Percentiles rank a stretch among this genome's conserved stretches.
These are phyloP conservation scores for Penicillium sp. DNA, from an alignment of 2,329 filamentous ascomycete species.

Conservation along the genomic window DNA sequence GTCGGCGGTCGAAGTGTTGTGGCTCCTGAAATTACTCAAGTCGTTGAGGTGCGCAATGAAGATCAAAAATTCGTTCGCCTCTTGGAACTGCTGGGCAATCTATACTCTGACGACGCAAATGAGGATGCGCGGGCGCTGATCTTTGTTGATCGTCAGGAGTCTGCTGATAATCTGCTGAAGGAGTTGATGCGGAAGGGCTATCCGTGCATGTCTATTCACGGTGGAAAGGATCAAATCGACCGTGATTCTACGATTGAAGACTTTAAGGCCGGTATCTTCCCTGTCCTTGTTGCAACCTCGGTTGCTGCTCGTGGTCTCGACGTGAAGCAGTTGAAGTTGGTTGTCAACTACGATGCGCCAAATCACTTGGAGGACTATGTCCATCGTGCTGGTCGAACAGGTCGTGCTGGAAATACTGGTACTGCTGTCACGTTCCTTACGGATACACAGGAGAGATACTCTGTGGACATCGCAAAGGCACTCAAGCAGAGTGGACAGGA, in stretches of 20 bases:
- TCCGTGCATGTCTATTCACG: conserved; percentile 90
- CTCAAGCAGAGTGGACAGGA: conserved; percentile 87
- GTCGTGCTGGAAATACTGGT: conserved; percentile 89
- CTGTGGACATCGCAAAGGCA: conserved; percentile 85
- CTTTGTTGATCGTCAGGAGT: conserved; percentile 91
- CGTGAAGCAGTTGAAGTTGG: conserved; percentile 92
- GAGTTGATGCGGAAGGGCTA: conserved; percentile 83
- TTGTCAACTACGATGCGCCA: conserved; percentile 92
- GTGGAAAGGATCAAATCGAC: conserved; percentile 90
- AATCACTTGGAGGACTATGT: conserved; percentile 97
- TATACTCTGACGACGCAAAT: conserved; percentile 73
- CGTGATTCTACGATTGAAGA: conserved; percentile 89
- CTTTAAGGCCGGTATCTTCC: conserved; percentile 88
- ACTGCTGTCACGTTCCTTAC: conserved; percentile 94
- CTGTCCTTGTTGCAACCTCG: conserved; percentile 90
- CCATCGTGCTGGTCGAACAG: conserved; percentile 89
- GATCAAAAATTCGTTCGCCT: conserved; percentile 81
- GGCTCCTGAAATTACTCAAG: conserved; percentile 77
- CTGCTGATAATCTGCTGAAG: conserved; percentile 76
- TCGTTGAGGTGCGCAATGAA: conserved; percentile 85
- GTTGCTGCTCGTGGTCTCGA: conserved; percentile 94
- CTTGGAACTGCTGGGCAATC: conserved; percentile 81
- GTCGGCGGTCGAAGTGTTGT: conserved; percentile 81
- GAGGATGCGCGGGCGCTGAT: conserved; percentile 89
- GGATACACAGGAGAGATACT: conserved; percentile 87